Evolutionary conservation across 2,329 filamentous ascomycete species (phyloP).

Genomic region (Fusarium buharicum): DNA sequence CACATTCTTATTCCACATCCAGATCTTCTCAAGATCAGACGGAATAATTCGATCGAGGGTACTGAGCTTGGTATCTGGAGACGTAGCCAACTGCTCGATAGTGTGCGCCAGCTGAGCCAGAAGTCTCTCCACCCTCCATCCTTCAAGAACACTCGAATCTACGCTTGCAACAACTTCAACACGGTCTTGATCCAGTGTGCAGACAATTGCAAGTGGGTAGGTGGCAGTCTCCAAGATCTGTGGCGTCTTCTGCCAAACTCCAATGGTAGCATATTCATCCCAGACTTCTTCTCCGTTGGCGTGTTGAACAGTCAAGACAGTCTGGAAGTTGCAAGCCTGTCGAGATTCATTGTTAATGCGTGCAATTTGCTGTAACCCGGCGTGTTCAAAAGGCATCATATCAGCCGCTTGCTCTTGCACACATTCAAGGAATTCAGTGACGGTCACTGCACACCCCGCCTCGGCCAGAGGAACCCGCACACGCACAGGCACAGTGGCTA

Average conservation of each 20-base stretch:
- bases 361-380: conserved; percentile 11
- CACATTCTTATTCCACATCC: conserved; percentile 10
- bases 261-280: conserved; percentile 3
- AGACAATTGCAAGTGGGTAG: conserved; percentile 17
- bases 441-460: not conserved
- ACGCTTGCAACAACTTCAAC: conserved; percentile 1
- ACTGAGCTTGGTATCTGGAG: not conserved
- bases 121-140: conserved; percentile 1
- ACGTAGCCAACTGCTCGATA: not conserved
- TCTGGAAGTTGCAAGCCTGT: conserved; percentile 19
- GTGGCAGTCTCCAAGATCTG: conserved; percentile 13
- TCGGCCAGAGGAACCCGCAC: not conserved
- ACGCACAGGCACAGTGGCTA: conserved; percentile 1
- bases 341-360: conserved; percentile 12
- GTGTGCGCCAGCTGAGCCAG: conserved; percentile 10
- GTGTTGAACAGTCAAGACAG: conserved; percentile 7
- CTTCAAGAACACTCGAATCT: conserved; percentile 11
- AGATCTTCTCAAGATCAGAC: conserved; percentile 5
- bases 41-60: not conserved
- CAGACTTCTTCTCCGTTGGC: not conserved
- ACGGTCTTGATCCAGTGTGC: conserved; percentile 1
- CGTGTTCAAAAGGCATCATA: conserved; percentile 23
- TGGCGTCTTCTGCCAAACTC: conserved; percentile 3
- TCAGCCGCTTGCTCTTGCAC: conserved; percentile 20
- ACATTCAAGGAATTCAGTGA: conserved; percentile 10